Percentiles rank a stretch among this genome's conserved stretches.
Evolutionary conservation across 1,284 basidiomycete species (phyloP).

Genomic region (Leccinum ponderosum): DNA sequence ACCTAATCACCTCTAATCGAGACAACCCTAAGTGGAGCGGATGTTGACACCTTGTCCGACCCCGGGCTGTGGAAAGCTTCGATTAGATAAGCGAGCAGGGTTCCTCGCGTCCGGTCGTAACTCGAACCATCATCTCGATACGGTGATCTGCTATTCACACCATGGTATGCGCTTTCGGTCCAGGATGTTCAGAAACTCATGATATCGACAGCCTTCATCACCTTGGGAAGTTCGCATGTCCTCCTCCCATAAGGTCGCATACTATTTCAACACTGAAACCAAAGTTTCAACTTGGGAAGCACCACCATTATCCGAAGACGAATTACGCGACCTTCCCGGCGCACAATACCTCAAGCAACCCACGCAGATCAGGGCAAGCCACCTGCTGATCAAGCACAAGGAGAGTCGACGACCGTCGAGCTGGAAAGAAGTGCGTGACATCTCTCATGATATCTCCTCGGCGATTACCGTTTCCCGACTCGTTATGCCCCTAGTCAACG

Average conservation of each 20-base stretch:
- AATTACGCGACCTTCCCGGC: slow-evolving; percentile 70
- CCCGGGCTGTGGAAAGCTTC: background rate
- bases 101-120: background rate
- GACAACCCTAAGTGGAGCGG: background rate
- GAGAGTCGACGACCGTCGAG: slow-evolving; percentile 86
- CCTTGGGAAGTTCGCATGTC: slow-evolving; percentile 86
- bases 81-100: slow-evolving; percentile 20
- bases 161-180: slow-evolving; percentile 21
- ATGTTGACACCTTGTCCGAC: background rate
- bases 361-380: slow-evolving; percentile 86
- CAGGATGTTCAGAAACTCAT: slow-evolving; percentile 9
- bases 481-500: slow-evolving; percentile 41
- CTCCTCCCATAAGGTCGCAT: slow-evolving; percentile 76
- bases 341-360: slow-evolving; percentile 50
- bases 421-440: slow-evolving; percentile 82
- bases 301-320: slow-evolving; percentile 50
- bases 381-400: slow-evolving; percentile 92
- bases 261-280: slow-evolving; percentile 84
- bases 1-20: slow-evolving; percentile 21
- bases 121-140: slow-evolving; percentile 4
- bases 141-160: slow-evolving; percentile 14
- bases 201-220: slow-evolving; percentile 25
- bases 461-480: background rate
- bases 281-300: slow-evolving; percentile 83
- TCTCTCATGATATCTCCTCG: background rate